Percentiles rank a stretch among this genome's conserved stretches.
Evolutionary conservation across 106 monocot genomes (phyloP).

Genomic region (Hemerocallis citrina): DNA sequence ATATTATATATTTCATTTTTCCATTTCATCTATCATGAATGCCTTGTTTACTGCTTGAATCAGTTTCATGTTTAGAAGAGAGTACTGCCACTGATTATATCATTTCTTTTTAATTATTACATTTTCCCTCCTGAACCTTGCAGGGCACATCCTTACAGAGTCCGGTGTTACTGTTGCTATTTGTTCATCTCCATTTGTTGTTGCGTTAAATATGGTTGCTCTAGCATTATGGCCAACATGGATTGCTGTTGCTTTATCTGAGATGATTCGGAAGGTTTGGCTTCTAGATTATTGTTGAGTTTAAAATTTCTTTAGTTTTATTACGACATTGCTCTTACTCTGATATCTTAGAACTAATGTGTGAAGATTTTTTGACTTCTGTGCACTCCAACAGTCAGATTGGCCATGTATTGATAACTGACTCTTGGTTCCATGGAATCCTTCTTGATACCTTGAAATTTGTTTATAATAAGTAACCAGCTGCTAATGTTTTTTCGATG

Average conservation of each 20-base stretch:
- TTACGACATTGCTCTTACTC: too few species aligned
- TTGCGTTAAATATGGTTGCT: conserved; percentile 58
- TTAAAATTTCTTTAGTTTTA: background rate
- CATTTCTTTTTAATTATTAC: background rate
- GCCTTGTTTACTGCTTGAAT: background rate
- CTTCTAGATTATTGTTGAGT: background rate
- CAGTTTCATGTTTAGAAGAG: background rate
- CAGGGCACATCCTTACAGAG: conserved; percentile 81
- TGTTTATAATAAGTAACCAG: too few species aligned
- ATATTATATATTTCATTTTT: too few species aligned
- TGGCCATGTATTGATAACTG: too few species aligned
- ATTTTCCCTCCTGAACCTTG: conserved; percentile 6
- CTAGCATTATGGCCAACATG: conserved; percentile 92
- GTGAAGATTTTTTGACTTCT: too few species aligned
- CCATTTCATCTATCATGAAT: too few species aligned
- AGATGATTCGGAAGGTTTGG: conserved; percentile 81
- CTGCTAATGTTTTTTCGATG: too few species aligned
- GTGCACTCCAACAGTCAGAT: too few species aligned
- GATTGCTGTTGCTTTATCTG: conserved; percentile 71
- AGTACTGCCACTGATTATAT: background rate
- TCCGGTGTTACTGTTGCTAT: conserved; percentile 84
- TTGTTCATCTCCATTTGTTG: conserved; percentile 69
- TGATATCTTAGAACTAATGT: too few species aligned
- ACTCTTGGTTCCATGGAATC: too few species aligned
- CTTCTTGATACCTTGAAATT: too few species aligned